These are phyloP conservation scores for Solanum piurae DNA, from an alignment of 257 asterid species.

Conservation along the genomic window DNA sequence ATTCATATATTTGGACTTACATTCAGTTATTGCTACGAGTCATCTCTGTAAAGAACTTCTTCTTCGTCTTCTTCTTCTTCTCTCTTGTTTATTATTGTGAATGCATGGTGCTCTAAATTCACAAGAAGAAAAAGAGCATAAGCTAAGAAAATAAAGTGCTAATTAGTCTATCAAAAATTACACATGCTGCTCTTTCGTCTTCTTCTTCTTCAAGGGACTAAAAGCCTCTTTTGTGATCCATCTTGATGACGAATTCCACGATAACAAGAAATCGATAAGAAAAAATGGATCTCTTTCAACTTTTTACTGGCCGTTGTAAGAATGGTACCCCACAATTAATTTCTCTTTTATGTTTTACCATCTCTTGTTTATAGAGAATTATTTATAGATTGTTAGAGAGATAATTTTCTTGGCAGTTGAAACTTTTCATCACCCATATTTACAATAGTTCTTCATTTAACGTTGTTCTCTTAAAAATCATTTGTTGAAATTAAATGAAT, in stretches of 20 bases:
- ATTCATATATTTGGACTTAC: neutral
- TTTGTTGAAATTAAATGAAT: neutral
- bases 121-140: neutral
- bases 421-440: neutral
- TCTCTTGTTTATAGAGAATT: neutral
- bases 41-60: neutral
- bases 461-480: neutral
- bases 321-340: neutral
- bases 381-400: neutral
- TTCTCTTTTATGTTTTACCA: neutral
- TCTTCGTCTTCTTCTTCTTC: neutral
- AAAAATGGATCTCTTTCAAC: neutral
- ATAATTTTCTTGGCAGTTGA: neutral
- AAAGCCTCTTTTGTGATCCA: neutral
- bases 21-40: neutral
- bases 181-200: neutral
- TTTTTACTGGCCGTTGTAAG: neutral
- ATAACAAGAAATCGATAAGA: neutral
- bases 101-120: neutral
- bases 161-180: neutral
- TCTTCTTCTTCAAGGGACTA: neutral
- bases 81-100: neutral
- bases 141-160: neutral
- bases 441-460: neutral
- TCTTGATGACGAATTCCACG: neutral